Evolutionary conservation across 2,329 filamentous ascomycete species (phyloP).

Genomic region (Pestalotiopsis sp.): DNA sequence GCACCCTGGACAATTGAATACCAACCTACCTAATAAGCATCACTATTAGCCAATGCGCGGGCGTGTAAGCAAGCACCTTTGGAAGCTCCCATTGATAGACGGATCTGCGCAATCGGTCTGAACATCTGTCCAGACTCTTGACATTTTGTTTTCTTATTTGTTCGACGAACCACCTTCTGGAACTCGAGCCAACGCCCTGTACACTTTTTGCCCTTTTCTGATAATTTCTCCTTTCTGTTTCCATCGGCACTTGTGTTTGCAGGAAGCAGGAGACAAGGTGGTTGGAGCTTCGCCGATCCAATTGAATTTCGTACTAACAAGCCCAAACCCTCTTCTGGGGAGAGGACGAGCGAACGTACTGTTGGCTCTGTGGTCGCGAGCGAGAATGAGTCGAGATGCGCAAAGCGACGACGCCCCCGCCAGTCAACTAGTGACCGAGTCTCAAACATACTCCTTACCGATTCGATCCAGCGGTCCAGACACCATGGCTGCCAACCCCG

Average conservation of each 20-base stretch:
- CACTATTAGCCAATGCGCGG: constrained; percentile 2
- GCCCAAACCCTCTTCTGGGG: not conserved
- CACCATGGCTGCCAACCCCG: constrained; percentile 18
- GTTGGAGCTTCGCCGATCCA: not conserved
- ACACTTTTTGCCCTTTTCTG: not conserved
- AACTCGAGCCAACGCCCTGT: not conserved
- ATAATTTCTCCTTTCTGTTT: not conserved
- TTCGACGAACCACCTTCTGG: not conserved
- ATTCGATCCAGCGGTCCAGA: constrained; percentile 25
- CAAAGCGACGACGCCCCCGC: constrained; percentile 29
- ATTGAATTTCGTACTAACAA: not conserved
- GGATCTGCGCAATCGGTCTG: constrained; percentile 4
- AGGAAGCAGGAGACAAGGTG: not conserved
- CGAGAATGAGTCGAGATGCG: constrained; percentile 40
- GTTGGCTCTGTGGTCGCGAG: constrained; percentile 21
- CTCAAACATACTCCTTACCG: constrained; percentile 25
- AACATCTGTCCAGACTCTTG: constrained; percentile 10
- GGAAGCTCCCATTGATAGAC: constrained; percentile 3
- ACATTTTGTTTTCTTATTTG: not conserved
- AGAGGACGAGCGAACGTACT: not conserved
- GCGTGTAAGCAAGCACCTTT: constrained; percentile 6
- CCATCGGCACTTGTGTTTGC: not conserved
- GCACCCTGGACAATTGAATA: constrained; percentile 1
- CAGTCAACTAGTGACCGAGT: constrained; percentile 27
- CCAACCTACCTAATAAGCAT: not conserved